phyloP scores from a whole-genome alignment of 441 rosid species.

The Pelargonium australe region DNA sequence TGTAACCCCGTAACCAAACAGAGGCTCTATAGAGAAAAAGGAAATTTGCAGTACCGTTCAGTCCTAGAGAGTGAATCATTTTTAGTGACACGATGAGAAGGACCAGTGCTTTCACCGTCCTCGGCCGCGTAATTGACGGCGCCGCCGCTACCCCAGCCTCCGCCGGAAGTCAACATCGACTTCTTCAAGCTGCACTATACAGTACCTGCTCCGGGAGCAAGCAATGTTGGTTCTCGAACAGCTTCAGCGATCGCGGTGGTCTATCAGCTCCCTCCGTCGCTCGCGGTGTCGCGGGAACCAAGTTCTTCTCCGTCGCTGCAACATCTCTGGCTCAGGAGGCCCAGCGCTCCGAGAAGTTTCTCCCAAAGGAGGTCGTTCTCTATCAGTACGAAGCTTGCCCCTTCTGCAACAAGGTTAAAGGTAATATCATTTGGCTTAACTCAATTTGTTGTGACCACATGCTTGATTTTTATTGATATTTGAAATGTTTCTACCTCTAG shows the following conservation, averaged over 20 bases:
- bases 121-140: slow-evolving; percentile 33
- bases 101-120: slow-evolving; percentile 33
- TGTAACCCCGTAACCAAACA: slow-evolving; percentile 7
- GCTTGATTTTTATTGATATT: neutral
- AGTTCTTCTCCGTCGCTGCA: slow-evolving; percentile 50
- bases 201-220: slow-evolving; percentile 27
- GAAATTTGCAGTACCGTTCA: neutral
- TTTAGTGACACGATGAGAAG: slow-evolving; percentile 42
- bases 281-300: slow-evolving; percentile 32
- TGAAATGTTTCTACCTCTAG: neutral
- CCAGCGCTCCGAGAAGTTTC: slow-evolving; percentile 30
- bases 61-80: neutral
- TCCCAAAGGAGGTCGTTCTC: slow-evolving; percentile 60
- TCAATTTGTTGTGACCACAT: neutral
- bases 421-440: slow-evolving; percentile 24
- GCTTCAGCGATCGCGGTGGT: slow-evolving; percentile 28
- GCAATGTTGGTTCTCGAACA: slow-evolving; percentile 26
- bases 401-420: slow-evolving; percentile 93
- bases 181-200: slow-evolving; percentile 29
- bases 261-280: slow-evolving; percentile 29
- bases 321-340: slow-evolving; percentile 45
- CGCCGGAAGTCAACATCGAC: slow-evolving; percentile 25
- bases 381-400: slow-evolving; percentile 98
- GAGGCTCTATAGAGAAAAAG: neutral
- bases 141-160: slow-evolving; percentile 14